A percentile compares a stretch with the other conserved stretches of the same genome.
Conservation (phyloP, 2,329 filamentous ascomycete species). For the Hymenotorrendiella dingleyae region DNA sequence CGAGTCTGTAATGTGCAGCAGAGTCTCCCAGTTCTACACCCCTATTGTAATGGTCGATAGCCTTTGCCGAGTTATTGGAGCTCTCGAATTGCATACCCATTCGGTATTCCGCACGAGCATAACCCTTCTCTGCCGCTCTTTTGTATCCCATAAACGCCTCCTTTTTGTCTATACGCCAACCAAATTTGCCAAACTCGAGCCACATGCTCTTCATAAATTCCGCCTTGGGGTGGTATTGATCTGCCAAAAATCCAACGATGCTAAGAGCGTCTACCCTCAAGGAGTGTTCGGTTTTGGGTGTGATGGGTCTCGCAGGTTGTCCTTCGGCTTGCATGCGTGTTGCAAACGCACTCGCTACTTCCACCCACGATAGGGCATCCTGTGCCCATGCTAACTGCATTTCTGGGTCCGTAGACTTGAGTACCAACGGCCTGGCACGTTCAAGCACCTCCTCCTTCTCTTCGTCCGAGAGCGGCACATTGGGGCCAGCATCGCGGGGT, state of each 20-base stretch:
- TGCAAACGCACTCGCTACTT: constrained; percentile 73
- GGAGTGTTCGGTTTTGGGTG: constrained; percentile 84
- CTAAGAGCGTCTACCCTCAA: constrained; percentile 83
- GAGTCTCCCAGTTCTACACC: constrained; percentile 80
- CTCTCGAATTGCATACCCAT: constrained; percentile 98
- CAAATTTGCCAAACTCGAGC: constrained; percentile 97
- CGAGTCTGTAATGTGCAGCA: constrained; percentile 77
- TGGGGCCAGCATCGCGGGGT: constrained; percentile 69
- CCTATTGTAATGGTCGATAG: constrained; percentile 81
- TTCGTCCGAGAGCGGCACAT: constrained; percentile 89
- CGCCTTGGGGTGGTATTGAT: constrained; percentile 88
- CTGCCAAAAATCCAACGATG: constrained; percentile 82
- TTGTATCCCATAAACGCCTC: constrained; percentile 87
- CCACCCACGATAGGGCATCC: constrained; percentile 83
- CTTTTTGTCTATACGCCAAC: constrained; percentile 83
- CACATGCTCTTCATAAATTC: constrained; percentile 94
- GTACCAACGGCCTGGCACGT: constrained; percentile 72
- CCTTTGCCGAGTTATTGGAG: constrained; percentile 86
- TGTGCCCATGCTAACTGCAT: constrained; percentile 97
- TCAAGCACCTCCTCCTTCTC: constrained; percentile 89
- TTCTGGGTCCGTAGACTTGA: constrained; percentile 90
- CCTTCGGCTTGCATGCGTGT: constrained; percentile 33
- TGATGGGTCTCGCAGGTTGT: constrained; percentile 57
- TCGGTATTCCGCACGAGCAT: constrained; percentile 84
- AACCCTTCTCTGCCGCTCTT: constrained; percentile 78